Conservation (phyloP, 345 rosid species). For the Salix arbutifolia region DNA sequence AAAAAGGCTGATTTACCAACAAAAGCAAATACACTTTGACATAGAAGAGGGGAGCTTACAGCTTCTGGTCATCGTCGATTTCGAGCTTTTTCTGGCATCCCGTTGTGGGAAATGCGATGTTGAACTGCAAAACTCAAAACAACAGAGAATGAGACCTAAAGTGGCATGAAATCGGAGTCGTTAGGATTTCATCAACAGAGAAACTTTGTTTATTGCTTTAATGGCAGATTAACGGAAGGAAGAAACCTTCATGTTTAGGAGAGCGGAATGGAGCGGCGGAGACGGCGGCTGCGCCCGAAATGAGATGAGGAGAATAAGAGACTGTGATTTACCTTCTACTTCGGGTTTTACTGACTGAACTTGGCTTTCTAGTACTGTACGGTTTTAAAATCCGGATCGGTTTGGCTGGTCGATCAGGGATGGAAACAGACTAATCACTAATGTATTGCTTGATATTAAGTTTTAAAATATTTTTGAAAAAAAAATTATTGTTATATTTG, state of each 20-base stretch:
- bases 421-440: no score
- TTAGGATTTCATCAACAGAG: neutral
- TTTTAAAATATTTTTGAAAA: no score
- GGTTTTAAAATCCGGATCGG: no score
- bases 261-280: neutral
- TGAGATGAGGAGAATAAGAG: neutral
- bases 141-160: neutral
- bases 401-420: no score
- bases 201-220: neutral
- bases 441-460: no score
- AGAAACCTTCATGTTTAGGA: conserved; percentile 1
- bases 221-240: no score
- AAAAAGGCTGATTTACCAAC: neutral
- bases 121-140: conserved; percentile 7
- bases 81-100: conserved; percentile 31
- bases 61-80: conserved; percentile 27
- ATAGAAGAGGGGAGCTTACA: conserved; percentile 3
- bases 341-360: neutral
- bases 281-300: neutral
- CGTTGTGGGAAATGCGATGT: conserved; percentile 21
- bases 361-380: neutral
- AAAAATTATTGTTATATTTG: no score
- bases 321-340: neutral
- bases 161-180: neutral
- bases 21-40: neutral